A percentile compares a stretch with the other conserved stretches of the same genome.
Conservation (phyloP, 805 yeast genomes). For the Sugiyamaella mastotermitis region DNA sequence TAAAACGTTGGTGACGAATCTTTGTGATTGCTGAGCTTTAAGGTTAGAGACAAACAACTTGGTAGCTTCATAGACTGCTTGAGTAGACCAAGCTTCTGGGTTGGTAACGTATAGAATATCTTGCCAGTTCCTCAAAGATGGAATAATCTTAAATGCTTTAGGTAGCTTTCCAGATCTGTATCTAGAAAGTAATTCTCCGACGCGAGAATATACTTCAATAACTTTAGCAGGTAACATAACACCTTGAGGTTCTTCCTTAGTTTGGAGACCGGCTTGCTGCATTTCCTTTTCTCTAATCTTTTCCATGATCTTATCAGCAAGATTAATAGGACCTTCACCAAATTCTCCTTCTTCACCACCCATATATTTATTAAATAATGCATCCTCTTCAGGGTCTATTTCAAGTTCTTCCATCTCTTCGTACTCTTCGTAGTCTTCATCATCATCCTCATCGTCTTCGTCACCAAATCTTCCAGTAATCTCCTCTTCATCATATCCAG, state of each 20-base stretch:
- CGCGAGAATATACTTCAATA: constrained; percentile 87
- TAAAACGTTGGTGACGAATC: constrained; percentile 51
- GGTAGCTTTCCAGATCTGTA: constrained; percentile 96
- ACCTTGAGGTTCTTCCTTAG: constrained; percentile 40
- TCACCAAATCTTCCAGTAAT: constrained; percentile 34
- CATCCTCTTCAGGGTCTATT: constrained; percentile 77
- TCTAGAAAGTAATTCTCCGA: constrained; percentile 78
- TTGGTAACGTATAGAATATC: constrained; percentile 88
- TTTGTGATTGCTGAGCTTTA: constrained; percentile 82
- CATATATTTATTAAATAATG: constrained; percentile 67
- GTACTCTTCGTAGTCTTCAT: constrained; percentile 36
- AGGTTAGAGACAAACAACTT: constrained; percentile 87
- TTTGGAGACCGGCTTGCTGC: background rate
- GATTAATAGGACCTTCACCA: constrained; percentile 22
- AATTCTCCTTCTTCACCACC: constrained; percentile 26
- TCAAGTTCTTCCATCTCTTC: constrained; percentile 53
- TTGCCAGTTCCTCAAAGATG: constrained; percentile 91
- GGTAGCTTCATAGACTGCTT: constrained; percentile 91
- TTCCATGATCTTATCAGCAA: constrained; percentile 93
- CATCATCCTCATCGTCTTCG: constrained; percentile 41
- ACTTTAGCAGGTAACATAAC: constrained; percentile 94
- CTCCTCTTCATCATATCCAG: constrained; percentile 50
- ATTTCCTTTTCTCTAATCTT: constrained; percentile 70
- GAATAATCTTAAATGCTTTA: constrained; percentile 91
- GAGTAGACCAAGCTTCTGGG: constrained; percentile 93